phyloP scores from a whole-genome alignment of 2,329 filamentous ascomycete species.

The Acephala macrosclerotiorum region DNA sequence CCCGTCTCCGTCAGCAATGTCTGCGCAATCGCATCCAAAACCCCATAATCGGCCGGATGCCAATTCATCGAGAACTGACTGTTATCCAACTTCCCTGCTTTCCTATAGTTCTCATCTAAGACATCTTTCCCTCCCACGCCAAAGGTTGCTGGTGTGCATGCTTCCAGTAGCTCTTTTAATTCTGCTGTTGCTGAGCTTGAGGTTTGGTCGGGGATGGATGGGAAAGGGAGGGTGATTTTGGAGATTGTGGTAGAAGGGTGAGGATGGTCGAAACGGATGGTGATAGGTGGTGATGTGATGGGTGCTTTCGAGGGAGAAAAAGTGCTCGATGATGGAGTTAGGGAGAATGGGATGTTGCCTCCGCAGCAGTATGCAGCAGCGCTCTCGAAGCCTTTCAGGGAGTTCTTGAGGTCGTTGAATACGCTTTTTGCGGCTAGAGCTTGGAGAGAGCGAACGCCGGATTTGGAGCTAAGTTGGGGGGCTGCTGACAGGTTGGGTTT shows the following conservation, averaged over 20 bases:
- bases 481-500: too few relatives aligned
- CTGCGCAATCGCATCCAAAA: constrained; percentile 59
- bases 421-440: constrained; percentile 11
- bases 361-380: constrained; percentile 27
- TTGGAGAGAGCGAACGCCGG: not conserved
- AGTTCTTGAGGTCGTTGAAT: constrained; percentile 26
- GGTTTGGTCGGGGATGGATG: not conserved
- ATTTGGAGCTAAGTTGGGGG: too few relatives aligned
- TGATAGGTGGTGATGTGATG: constrained; percentile 22
- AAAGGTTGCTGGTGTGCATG: constrained; percentile 57
- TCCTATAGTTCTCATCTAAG: constrained; percentile 59
- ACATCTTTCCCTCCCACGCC: constrained; percentile 54
- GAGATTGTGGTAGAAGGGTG: not conserved
- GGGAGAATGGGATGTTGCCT: constrained; percentile 19
- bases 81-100: constrained; percentile 60
- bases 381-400: constrained; percentile 23
- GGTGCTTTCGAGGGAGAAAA: constrained; percentile 14
- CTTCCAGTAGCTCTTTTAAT: constrained; percentile 40
- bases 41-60: constrained; percentile 57
- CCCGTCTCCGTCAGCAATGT: constrained; percentile 43
- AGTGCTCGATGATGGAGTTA: not conserved
- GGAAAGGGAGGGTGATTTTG: constrained; percentile 9
- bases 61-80: constrained; percentile 57
- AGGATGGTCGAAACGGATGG: constrained; percentile 24
- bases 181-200: constrained; percentile 8